These are phyloP conservation scores for Cadophora luteo-olivacea DNA, from an alignment of 2,329 filamentous ascomycete genomes.

Conservation along the genomic window DNA sequence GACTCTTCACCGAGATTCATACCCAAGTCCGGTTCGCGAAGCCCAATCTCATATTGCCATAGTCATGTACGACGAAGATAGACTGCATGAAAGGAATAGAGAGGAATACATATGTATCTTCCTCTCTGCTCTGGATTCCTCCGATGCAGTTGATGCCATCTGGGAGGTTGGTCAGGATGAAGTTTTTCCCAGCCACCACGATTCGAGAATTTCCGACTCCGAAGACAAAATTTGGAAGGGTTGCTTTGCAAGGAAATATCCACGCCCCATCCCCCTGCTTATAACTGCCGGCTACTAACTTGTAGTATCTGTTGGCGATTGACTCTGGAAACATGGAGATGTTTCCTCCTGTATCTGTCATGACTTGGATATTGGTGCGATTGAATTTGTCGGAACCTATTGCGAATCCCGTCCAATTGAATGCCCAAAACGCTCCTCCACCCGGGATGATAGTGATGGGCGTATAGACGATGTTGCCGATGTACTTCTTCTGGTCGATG, in stretches of 20 bases:
- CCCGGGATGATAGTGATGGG: conserved; percentile 47
- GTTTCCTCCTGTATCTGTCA: conserved; percentile 49
- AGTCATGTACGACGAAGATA: conserved; percentile 38
- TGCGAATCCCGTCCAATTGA: conserved; percentile 55
- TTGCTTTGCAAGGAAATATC: conserved; percentile 43
- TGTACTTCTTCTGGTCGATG: conserved; percentile 58
- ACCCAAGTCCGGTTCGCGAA: conserved; percentile 31
- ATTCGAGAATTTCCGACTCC: conserved; percentile 41
- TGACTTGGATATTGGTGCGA: conserved; percentile 42
- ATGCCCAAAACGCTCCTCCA: conserved; percentile 58
- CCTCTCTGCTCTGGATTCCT: conserved; percentile 33
- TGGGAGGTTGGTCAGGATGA: conserved; percentile 42
- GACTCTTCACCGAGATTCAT: background rate
- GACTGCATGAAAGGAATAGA: conserved; percentile 32
- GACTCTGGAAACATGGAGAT: conserved; percentile 44
- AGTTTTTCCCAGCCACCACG: conserved; percentile 43
- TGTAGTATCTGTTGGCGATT: conserved; percentile 9
- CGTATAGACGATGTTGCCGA: conserved; percentile 57
- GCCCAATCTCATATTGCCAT: conserved; percentile 31
- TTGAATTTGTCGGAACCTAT: conserved; percentile 56
- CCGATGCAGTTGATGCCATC: conserved; percentile 35
- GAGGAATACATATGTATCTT: conserved; percentile 28
- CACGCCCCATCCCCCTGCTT: conserved; percentile 39
- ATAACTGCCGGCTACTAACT: conserved; percentile 42
- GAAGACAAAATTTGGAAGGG: conserved; percentile 45